Evolutionary conservation across 768 basidiomycete species (phyloP).

Genomic region (Trichaptum fuscoviolaceum): DNA sequence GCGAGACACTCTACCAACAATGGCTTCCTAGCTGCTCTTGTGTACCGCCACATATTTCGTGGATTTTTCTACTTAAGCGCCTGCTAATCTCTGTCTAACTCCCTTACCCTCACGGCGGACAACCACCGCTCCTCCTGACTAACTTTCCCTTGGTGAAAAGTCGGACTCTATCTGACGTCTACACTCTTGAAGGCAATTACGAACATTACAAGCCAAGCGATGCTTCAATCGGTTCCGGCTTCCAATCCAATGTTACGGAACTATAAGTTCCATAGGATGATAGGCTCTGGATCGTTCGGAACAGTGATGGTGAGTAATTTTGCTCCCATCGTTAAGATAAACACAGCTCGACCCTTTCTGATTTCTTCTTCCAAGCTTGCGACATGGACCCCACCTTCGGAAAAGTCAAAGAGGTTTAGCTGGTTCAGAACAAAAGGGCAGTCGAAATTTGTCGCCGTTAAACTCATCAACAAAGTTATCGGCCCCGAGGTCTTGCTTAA

Average conservation of each 20-base stretch:
- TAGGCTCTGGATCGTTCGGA: not conserved
- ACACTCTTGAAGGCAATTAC: not conserved
- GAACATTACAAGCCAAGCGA: not conserved
- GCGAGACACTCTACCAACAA: no score
- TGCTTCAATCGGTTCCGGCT: not conserved
- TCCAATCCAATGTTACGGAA: not conserved
- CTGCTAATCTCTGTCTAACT: no score
- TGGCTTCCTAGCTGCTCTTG: no score
- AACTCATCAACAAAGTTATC: slow-evolving; percentile 57
- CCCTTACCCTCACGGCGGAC: no score
- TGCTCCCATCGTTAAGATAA: not conserved
- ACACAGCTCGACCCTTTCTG: not conserved
- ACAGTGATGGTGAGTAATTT: not conserved
- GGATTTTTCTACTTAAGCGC: no score
- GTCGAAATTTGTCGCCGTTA: slow-evolving; percentile 14
- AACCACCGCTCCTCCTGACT: no score
- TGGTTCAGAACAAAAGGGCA: slow-evolving; percentile 12
- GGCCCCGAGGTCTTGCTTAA: slow-evolving; percentile 90
- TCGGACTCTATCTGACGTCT: not conserved
- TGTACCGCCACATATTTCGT: no score
- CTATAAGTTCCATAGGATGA: not conserved
- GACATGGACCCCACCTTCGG: slow-evolving; percentile 70
- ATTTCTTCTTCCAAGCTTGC: slow-evolving; percentile 41
- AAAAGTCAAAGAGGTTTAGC: slow-evolving; percentile 57
- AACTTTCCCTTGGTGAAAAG: no score